A percentile compares a stretch with the other conserved stretches of the same genome.
These are phyloP conservation scores for Hirsutella rhossiliensis DNA, from an alignment of 2,329 filamentous ascomycete species.

Conservation along the genomic window DNA sequence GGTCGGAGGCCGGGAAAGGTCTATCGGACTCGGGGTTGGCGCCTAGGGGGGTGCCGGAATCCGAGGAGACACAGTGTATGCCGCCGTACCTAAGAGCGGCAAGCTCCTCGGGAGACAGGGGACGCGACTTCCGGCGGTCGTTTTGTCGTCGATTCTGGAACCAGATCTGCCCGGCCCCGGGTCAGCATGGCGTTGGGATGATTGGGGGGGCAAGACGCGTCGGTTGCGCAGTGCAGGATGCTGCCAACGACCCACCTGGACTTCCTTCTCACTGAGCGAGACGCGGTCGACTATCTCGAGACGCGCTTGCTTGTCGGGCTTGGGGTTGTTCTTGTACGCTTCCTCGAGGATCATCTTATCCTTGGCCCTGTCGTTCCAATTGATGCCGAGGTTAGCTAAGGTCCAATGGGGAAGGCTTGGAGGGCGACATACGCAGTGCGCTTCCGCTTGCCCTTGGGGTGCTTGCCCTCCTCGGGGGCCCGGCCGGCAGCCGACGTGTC, in stretches of 20 bases:
- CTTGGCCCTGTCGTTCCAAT: constrained; percentile 48
- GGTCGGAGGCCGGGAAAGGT: constrained; percentile 14
- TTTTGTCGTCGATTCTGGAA: constrained; percentile 94
- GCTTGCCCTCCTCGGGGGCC: constrained; percentile 23
- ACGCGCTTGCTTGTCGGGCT: constrained; percentile 83
- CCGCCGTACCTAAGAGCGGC: constrained; percentile 45
- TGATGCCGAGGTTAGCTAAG: constrained; percentile 8
- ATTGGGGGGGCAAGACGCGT: background rate
- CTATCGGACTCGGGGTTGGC: constrained; percentile 13
- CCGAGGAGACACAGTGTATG: constrained; percentile 38
- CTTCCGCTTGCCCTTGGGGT: constrained; percentile 51
- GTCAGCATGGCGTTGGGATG: background rate
- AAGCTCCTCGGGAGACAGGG: constrained; percentile 67
- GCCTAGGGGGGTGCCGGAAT: constrained; percentile 20
- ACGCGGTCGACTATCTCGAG: constrained; percentile 75
- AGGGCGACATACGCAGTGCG: constrained; percentile 43
- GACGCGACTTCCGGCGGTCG: constrained; percentile 77
- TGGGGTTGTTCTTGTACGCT: constrained; percentile 74
- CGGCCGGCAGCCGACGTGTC: constrained; percentile 8
- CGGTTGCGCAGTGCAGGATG: background rate
- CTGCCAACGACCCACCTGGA: constrained; percentile 60
- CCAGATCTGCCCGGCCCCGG: constrained; percentile 61
- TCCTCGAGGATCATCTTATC: constrained; percentile 83
- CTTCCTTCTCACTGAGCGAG: constrained; percentile 86
- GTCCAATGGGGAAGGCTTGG: background rate